Conservation (phyloP, 2,329 filamentous ascomycete species). For the Penicillium polonicum region DNA sequence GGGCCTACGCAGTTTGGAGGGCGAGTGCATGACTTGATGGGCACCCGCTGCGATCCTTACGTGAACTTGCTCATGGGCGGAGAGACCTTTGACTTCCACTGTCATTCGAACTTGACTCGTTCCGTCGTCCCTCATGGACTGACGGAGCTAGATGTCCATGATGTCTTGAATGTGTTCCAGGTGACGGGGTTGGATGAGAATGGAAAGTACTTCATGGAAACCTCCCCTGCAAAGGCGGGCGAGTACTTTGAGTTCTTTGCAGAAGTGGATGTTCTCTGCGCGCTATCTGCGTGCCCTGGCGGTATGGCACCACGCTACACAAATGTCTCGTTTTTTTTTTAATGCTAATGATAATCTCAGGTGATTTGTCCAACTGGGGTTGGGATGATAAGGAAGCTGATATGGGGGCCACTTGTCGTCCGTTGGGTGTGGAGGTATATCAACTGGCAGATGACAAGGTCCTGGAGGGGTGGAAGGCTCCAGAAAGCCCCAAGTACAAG, state of each 20-base stretch:
- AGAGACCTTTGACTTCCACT: slow-evolving; percentile 76
- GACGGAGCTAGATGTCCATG: slow-evolving; percentile 73
- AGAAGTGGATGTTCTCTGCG: slow-evolving; percentile 70
- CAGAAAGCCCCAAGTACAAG: slow-evolving; percentile 60
- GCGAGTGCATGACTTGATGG: slow-evolving; percentile 73
- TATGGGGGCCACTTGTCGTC: slow-evolving; percentile 68
- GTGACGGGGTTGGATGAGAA: slow-evolving; percentile 72
- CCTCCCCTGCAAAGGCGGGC: slow-evolving; percentile 47
- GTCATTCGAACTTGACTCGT: slow-evolving; percentile 76
- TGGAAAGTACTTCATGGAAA: slow-evolving; percentile 72
- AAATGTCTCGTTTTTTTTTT: not conserved
- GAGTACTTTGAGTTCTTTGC: slow-evolving; percentile 74
- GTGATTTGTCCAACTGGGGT: slow-evolving; percentile 78
- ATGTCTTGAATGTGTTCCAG: slow-evolving; percentile 84
- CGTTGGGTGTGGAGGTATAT: slow-evolving; percentile 72
- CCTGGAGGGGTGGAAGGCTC: slow-evolving; percentile 62
- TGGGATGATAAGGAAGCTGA: slow-evolving; percentile 62
- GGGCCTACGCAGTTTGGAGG: slow-evolving; percentile 56
- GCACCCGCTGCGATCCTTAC: slow-evolving; percentile 82
- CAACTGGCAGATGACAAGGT: slow-evolving; percentile 56
- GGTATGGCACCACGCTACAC: slow-evolving; percentile 37
- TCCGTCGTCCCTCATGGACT: slow-evolving; percentile 69
- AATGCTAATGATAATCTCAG: slow-evolving; percentile 25
- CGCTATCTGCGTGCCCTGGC: slow-evolving; percentile 70
- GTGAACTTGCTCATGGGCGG: slow-evolving; percentile 71